Percentiles rank a stretch among this genome's conserved stretches.
Evolutionary conservation across 495 filamentous ascomycete species (phyloP).

Genomic region (Halenospora varia): DNA sequence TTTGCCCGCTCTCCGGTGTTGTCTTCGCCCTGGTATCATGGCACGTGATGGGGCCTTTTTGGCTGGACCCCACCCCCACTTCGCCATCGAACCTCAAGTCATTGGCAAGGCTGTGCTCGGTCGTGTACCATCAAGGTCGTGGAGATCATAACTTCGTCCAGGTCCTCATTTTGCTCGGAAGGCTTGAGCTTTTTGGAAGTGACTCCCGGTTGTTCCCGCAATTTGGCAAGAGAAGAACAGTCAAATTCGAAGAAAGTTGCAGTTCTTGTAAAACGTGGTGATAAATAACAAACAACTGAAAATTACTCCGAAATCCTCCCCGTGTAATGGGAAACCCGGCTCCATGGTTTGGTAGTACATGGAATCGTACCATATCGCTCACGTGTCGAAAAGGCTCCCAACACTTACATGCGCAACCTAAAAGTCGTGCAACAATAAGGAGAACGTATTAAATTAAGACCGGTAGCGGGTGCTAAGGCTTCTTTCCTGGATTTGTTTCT

Average conservation of each 20-base stretch:
- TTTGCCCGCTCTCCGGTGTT: too few species aligned
- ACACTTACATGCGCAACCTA: neutral
- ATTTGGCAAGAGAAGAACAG: neutral
- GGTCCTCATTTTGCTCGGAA: neutral
- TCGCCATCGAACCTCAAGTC: neutral
- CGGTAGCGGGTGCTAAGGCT: constrained; percentile 21
- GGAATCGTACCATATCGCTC: neutral
- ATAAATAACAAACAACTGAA: neutral
- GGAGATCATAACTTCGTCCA: too few species aligned
- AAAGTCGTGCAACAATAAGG: constrained; percentile 6
- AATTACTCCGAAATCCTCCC: neutral
- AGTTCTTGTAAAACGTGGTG: neutral
- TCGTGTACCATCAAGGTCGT: too few species aligned
- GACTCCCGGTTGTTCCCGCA: neutral
- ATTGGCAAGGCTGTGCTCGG: neutral
- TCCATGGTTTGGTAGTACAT: too few species aligned
- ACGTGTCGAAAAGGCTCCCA: neutral
- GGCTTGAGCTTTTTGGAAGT: neutral
- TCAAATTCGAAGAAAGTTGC: neutral
- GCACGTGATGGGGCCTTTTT: neutral
- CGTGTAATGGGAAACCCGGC: too few species aligned
- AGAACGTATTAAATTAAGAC: constrained; percentile 1
- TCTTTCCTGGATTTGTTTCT: constrained; percentile 69
- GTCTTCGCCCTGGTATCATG: too few species aligned
- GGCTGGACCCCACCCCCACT: neutral